A percentile compares a stretch with the other conserved stretches of the same genome.
Conservation (phyloP, 306 rosid genomes). For the Erythrophleum fordii region DNA sequence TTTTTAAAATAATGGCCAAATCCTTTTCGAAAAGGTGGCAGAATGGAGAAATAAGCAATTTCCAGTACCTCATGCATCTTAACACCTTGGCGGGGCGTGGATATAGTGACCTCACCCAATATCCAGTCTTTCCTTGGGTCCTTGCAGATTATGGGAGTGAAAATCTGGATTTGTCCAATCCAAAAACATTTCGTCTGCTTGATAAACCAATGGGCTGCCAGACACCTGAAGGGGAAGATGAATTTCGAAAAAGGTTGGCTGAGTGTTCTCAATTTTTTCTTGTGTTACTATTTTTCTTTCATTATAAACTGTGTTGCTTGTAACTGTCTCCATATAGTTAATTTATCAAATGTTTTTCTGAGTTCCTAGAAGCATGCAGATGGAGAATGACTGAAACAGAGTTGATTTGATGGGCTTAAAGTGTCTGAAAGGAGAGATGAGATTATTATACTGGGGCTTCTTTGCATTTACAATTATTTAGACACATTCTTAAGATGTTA, state of each 20-base stretch:
- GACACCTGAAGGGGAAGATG: slow-evolving; percentile 98
- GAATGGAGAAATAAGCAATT: slow-evolving; percentile 97
- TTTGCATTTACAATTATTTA: slow-evolving; percentile 17
- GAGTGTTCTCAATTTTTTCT: slow-evolving; percentile 11
- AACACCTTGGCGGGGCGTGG: slow-evolving; percentile 99
- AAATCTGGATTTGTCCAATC: slow-evolving; percentile 71
- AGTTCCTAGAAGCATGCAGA: slow-evolving; percentile 14
- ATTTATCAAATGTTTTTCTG: slow-evolving; percentile 22
- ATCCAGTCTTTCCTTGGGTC: slow-evolving; percentile 99
- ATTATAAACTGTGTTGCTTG: slow-evolving; percentile 28
- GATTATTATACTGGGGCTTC: background rate
- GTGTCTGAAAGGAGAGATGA: slow-evolving; percentile 19
- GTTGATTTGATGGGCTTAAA: background rate
- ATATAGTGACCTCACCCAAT: slow-evolving; percentile 98
- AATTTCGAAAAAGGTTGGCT: slow-evolving; percentile 84
- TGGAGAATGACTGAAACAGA: slow-evolving; percentile 12
- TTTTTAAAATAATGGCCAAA: slow-evolving; percentile 89
- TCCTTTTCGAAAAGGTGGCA: slow-evolving; percentile 99
- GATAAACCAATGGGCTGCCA: slow-evolving; percentile 99
- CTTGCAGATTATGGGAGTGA: slow-evolving; percentile 96
- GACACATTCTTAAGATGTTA: slow-evolving; percentile 23
- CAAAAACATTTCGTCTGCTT: slow-evolving; percentile 87
- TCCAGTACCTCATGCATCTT: slow-evolving; percentile 99
- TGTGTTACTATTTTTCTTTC: slow-evolving; percentile 6
- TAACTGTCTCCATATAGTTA: slow-evolving; percentile 14